These are phyloP conservation scores for Tuber indicum DNA, from an alignment of 495 filamentous ascomycete species.

Conservation along the genomic window DNA sequence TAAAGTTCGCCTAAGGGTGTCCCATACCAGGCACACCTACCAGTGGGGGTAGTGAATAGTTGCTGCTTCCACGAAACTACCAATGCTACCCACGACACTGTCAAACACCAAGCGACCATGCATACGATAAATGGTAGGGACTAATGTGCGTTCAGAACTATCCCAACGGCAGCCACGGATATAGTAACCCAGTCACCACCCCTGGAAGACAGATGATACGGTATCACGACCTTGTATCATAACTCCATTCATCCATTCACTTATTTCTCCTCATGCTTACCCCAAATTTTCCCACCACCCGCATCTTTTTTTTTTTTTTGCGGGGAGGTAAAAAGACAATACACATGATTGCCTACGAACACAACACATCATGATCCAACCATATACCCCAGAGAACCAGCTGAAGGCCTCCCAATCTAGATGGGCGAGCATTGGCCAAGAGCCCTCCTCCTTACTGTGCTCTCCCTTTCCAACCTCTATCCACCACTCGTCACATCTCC, in stretches of 20 bases:
- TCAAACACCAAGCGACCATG: not conserved
- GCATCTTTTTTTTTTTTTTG: not conserved
- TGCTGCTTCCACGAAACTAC: not conserved
- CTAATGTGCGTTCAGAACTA: not conserved
- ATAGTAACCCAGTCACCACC: not conserved
- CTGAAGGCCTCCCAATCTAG: not conserved
- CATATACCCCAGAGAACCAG: not conserved
- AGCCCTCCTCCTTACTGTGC: not conserved
- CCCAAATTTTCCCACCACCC: not conserved
- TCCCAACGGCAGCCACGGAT: not conserved
- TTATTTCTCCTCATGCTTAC: not conserved
- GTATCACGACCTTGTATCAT: not conserved
- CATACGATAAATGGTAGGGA: not conserved
- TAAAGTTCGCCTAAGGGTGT: not conserved
- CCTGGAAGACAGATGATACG: not conserved
- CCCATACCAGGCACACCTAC: not conserved
- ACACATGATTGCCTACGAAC: not conserved
- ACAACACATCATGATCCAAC: not conserved
- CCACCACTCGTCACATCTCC: not conserved
- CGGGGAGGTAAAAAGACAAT: not conserved
- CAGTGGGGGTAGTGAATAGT: not conserved
- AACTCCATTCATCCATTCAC: not conserved
- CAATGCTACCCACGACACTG: not conserved
- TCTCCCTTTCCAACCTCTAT: not conserved
- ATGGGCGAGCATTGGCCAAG: not conserved